Base-by-base conservation (phyloP, 192 early-diverging fungal genomes). In the Coemansia erecta region DNA sequence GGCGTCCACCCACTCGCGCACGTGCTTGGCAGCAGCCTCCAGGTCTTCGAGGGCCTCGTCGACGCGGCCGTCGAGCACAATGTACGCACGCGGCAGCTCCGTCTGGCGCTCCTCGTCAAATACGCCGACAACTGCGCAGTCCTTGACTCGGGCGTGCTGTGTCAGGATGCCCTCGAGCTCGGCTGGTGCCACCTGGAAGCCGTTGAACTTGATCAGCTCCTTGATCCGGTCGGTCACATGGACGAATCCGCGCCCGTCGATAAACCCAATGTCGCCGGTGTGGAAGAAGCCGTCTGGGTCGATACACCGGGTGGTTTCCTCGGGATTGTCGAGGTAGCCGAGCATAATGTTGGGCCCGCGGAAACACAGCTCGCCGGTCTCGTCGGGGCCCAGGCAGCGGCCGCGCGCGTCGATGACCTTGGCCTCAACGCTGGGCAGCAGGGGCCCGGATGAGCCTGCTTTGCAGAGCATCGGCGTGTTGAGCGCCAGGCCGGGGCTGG, bases 201-300 rank as follows among this genome's bases (percentile, higher is more conserved):
- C 83, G 52, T 94, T 94, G 82, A 90, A 97, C 61, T 97, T 97
- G 68, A 94, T 95, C 23, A 95, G 81, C 66, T 94, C 91, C 77
- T 94, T 97, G 13, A 87, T 64, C 15, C 94, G 88, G 58, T 87
- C 89, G 1, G 85, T 80, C 18, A 87, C 79, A 51, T 68, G 84
- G 48, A 86, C 78, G 42, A 83, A 48, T 3, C 81, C 81, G 6
- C 87, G 33, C 28, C 70, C 70, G 63, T 90, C 86, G 7, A 87
- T 73, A 4, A 78, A 49, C 1, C 83, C 92, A 31, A 97, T 67
- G 63, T 97, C 95, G 15, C 88, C 88, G 3, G 91, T 94, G 58
- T 90, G 90, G 31, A 94, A 67, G 72, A 84, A 95, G 0, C 92
- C 90, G 17, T 91, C 87, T 0, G 54, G 7, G 61, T 87, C 86